These are phyloP conservation scores for Ambrosia artemisiifolia DNA, from an alignment of 129 eudicot genomes.

Conservation along the genomic window DNA sequence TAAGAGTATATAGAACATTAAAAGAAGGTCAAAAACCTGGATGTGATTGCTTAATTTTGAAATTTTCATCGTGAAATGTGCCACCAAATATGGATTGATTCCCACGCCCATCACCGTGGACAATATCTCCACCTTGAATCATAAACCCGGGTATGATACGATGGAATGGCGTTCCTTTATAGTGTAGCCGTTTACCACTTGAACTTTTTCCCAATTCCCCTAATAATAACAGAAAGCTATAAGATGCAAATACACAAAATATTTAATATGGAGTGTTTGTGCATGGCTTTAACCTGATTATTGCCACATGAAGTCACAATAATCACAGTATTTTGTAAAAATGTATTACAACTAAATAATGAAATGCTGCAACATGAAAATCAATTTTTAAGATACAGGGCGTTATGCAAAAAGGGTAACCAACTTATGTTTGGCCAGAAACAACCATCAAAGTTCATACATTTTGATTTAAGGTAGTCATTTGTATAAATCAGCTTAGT, in stretches of 20 bases:
- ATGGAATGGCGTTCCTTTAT: conserved; percentile 85
- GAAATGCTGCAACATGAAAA: neutral
- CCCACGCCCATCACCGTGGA: conserved; percentile 59
- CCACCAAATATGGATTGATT: conserved; percentile 75
- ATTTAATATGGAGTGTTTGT: neutral
- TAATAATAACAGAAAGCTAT: conserved; percentile 34
- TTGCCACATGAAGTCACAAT: neutral
- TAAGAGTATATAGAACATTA: neutral
- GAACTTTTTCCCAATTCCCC: conserved; percentile 75
- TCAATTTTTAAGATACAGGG: neutral
- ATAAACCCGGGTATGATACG: conserved; percentile 92
- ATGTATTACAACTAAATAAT: neutral
- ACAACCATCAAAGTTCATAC: neutral
- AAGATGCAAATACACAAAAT: neutral
- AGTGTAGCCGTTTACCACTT: conserved; percentile 62
- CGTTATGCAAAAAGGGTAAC: neutral
- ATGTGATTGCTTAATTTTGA: conserved; percentile 73
- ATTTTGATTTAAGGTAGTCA: neutral
- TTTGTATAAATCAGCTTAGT: neutral
- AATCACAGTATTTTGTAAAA: neutral
- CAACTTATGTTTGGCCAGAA: neutral
- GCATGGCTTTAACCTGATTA: neutral
- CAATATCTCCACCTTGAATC: conserved; percentile 95
- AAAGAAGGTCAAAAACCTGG: conserved; percentile 50
- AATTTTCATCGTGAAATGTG: conserved; percentile 73